Base-by-base conservation (phyloP, 495 filamentous ascomycete genomes). In the Aspergillus bertholletiae region DNA sequence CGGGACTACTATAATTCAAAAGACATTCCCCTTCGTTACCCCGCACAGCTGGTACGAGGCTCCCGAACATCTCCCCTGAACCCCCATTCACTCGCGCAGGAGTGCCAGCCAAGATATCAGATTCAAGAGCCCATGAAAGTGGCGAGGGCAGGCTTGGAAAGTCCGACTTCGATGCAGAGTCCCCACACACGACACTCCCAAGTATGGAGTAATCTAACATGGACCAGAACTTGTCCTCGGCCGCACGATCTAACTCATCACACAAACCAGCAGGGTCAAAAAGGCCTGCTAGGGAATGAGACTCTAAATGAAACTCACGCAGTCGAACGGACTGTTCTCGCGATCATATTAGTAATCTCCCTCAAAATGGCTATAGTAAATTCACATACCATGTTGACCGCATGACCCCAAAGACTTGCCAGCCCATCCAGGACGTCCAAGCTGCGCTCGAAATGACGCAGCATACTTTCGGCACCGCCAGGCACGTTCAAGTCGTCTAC, bases 131-230 rank as follows among this genome's bases (percentile, higher is more conserved):
- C 55, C 55, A 58, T 20, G 55, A 50, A 15, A 24, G 39, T 5
- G 60, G 55, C 8, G 60, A 63, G 1, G 60, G 53, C 2, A 66
- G 26, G 21, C 35, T 61, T 0, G 53, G 45, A 15, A 28, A 22
- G 7, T 15, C 27, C 17, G 57, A n/a, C 9, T 32, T 49, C 6
- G 55, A 15, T n/a, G n/a, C n/a, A n/a, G n/a, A n/a, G n/a, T n/a
- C n/a, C 39, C 51, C 51, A 21, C 21, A 5, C 3, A 24, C 12
- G n/a, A 21, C 22, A 8, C 23, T n/a, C n/a, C 41, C 52, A 9
- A 54, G 26, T 7, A 37, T 28, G 0, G 39, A 57, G 52, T 68
- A 68, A 30, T 68, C 65, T 32, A 65, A 52, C 65, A 68, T 65
- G 24, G 65, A 59, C 57, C 62, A 63, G 8, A 62, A 34, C 4